Base-by-base conservation (phyloP, 2,329 filamentous ascomycete genomes). In the Arthroderma uncinatum region DNA sequence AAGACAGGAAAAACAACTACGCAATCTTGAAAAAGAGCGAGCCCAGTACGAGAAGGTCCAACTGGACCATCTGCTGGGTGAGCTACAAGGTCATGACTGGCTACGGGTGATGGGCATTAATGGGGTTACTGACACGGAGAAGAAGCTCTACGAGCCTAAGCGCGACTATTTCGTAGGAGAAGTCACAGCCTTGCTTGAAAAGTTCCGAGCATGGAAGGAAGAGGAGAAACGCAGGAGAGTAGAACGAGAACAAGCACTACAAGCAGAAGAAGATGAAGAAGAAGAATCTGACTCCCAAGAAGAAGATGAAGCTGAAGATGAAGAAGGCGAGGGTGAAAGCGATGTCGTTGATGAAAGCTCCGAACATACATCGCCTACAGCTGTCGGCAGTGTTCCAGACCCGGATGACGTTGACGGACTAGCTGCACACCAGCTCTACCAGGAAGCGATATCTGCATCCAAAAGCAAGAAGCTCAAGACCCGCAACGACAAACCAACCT, bases 61-160 rank as follows among this genome's bases (percentile, higher is more conserved):
- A 63, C 71, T 85, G n/a, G 82, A 85, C 60, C 76, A 82, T 6
- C 72, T 85, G 14, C 78, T 96, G 5, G 89, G 93, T 56, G 89
- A 89, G 16, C 79, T 98, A 0, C 86, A 89, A 68, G 88, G 92
- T 1, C 89, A 87, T 58, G 93, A 97, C 71, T 98, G 93, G 93
- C 77, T 96, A 57, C 85, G 87, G 60, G 82, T 91, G 2, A 90
- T 98, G 83, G 93, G 92, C 25, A 86, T 97, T 34, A 92, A 84
- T 62, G 89, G 81, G 37, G 74, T 94, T 37, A 94, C 89, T 0
- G 91, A 96, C 66, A 83, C 83, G 21, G 88, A 89, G 66, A 92
- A 89, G 72, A 93, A 87, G 70, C 81, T 85, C 30, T 96, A 89
- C 70, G 89, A 95, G 70, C 84, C 86, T 1, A 93, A 93, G 60